Evolutionary conservation across 495 filamentous ascomycete species (phyloP).

Genomic region (Collariella sp.): DNA sequence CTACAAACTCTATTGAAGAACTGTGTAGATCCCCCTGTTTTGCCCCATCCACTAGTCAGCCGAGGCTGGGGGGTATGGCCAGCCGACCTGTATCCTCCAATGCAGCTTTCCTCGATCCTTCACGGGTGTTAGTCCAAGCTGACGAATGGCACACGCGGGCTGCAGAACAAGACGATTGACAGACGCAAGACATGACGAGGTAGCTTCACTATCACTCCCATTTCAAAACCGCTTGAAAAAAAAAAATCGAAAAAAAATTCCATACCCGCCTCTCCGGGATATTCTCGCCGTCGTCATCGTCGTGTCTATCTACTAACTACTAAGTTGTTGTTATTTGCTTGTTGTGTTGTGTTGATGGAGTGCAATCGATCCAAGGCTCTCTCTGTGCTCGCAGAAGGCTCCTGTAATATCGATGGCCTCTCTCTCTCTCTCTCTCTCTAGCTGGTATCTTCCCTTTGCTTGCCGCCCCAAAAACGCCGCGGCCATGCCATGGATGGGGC

Average conservation of each 20-base stretch:
- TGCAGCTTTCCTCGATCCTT: no score
- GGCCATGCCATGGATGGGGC: background rate
- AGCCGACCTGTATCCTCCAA: no score
- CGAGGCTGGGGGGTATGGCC: no score
- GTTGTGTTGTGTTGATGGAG: no score
- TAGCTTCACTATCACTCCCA: background rate
- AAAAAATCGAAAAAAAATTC: background rate
- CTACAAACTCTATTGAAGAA: no score
- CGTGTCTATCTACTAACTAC: background rate
- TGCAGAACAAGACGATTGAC: background rate
- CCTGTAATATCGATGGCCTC: no score
- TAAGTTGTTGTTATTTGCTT: background rate
- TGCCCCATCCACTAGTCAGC: no score
- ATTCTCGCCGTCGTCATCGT: background rate
- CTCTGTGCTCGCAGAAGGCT: background rate
- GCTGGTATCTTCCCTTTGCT: slow-evolving; percentile 13
- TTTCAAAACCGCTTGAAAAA: background rate
- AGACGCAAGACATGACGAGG: background rate
- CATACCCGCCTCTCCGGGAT: background rate
- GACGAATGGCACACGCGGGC: background rate
- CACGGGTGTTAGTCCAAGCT: no score
- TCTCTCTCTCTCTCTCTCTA: slow-evolving; percentile 8
- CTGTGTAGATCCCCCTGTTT: no score
- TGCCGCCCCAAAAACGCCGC: slow-evolving; percentile 12
- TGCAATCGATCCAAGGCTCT: background rate